Conservation (phyloP, 108 stramenopile species). For the Thalassiosira profunda region DNA sequence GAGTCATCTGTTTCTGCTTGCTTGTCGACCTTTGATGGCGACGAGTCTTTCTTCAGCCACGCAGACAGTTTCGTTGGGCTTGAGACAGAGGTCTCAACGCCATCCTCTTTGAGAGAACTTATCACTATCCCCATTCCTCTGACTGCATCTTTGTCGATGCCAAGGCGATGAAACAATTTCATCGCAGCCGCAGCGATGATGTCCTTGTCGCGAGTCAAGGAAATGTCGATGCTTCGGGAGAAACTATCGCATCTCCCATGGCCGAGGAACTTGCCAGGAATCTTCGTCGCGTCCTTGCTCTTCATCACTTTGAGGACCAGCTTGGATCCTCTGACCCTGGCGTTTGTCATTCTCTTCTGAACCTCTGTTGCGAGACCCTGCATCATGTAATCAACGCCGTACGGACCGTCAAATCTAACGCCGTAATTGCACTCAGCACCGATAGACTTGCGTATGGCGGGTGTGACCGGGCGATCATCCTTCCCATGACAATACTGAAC, state of each 20-base stretch:
- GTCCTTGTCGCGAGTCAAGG: slow-evolving; percentile 61
- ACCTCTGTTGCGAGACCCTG: slow-evolving; percentile 86
- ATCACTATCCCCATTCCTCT: slow-evolving; percentile 90
- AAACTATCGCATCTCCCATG: slow-evolving; percentile 89
- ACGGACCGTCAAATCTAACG: slow-evolving; percentile 88
- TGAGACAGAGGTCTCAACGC: slow-evolving; percentile 7
- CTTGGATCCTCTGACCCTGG: slow-evolving; percentile 65
- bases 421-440: slow-evolving; percentile 98
- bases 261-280: slow-evolving; percentile 86
- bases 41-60: slow-evolving; percentile 31
- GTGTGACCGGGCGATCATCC: slow-evolving; percentile 85
- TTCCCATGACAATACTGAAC: slow-evolving; percentile 73
- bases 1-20: background rate
- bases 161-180: slow-evolving; percentile 62
- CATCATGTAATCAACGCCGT: slow-evolving; percentile 85
- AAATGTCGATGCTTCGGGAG: slow-evolving; percentile 62
- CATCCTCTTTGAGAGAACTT: slow-evolving; percentile 60
- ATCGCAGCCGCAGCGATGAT: slow-evolving; percentile 54
- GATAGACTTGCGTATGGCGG: slow-evolving; percentile 84
- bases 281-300: slow-evolving; percentile 68
- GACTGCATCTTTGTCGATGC: slow-evolving; percentile 64
- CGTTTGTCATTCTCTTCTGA: slow-evolving; percentile 66
- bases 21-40: background rate
- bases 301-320: slow-evolving; percentile 92
- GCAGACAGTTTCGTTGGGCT: slow-evolving; percentile 23